Percentiles rank a stretch among this genome's conserved stretches.
phyloP scores from a whole-genome alignment of 2,329 filamentous ascomycete genomes.

The Penicillium sclerotigenum region DNA sequence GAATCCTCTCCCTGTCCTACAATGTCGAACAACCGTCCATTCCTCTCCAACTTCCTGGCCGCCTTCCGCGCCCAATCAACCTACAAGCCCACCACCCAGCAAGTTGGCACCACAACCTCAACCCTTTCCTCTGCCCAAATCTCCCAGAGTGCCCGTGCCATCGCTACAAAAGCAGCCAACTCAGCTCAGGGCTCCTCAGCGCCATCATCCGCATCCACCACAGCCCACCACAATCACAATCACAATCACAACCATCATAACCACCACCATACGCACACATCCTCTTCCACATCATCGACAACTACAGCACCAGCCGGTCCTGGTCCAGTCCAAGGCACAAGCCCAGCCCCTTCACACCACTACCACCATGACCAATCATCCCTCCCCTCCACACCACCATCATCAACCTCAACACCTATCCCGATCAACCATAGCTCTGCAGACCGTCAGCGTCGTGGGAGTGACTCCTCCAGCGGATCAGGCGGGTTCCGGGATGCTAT shows the following conservation, averaged over 20 bases:
- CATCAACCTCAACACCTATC: constrained; percentile 37
- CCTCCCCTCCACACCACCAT: constrained; percentile 32
- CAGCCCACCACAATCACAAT: constrained; percentile 32
- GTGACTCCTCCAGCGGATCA: constrained; percentile 47
- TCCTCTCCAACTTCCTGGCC: constrained; percentile 65
- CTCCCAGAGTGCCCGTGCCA: constrained; percentile 45
- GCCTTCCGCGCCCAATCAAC: constrained; percentile 64
- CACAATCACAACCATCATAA: constrained; percentile 24
- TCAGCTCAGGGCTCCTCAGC: constrained; percentile 9
- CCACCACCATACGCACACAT: constrained; percentile 5
- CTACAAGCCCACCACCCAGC: constrained; percentile 54
- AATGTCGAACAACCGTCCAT: constrained; percentile 65
- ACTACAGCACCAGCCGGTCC: constrained; percentile 2
- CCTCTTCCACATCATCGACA: constrained; percentile 16
- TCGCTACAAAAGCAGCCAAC: constrained; percentile 45
- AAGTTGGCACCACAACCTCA: constrained; percentile 28
- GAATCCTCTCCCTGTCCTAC: constrained; percentile 15
- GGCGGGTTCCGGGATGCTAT: constrained; percentile 49
- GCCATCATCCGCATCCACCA: constrained; percentile 2
- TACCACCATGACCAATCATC: constrained; percentile 36
- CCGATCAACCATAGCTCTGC: constrained; percentile 35
- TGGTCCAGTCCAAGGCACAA: constrained; percentile 20
- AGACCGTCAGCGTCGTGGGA: constrained; percentile 45
- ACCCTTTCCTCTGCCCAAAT: constrained; percentile 42
- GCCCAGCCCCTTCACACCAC: constrained; percentile 36